Conservation (phyloP, 2,329 filamentous ascomycete genomes). For the Xylariaceae sp. region DNA sequence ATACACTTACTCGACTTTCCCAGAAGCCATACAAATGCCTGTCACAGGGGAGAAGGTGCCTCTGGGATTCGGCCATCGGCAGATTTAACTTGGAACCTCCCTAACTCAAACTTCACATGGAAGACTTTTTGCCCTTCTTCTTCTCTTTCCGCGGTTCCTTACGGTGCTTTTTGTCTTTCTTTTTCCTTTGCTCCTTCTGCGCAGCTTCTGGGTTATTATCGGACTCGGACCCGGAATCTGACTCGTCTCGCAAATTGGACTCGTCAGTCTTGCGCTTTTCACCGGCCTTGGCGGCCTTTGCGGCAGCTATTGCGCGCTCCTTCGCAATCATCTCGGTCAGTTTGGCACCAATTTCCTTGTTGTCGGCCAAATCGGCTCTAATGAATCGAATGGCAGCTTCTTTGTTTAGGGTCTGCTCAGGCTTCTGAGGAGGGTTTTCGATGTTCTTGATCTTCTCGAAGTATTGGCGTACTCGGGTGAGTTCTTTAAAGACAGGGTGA, state of each 20-base stretch:
- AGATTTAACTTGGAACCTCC: not conserved
- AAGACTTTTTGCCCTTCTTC: slow-evolving; percentile 41
- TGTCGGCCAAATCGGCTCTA: slow-evolving; percentile 69
- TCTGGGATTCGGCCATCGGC: no score
- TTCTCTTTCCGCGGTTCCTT: slow-evolving; percentile 37
- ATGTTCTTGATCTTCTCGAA: slow-evolving; percentile 86
- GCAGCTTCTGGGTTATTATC: slow-evolving; percentile 47
- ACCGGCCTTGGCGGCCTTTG: slow-evolving; percentile 43
- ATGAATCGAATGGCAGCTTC: slow-evolving; percentile 81
- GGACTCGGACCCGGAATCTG: slow-evolving; percentile 24
- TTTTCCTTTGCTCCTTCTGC: slow-evolving; percentile 40
- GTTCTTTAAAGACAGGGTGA: slow-evolving; percentile 83
- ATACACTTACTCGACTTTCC: no score
- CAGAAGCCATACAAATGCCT: no score
- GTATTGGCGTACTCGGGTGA: slow-evolving; percentile 86
- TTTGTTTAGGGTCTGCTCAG: slow-evolving; percentile 65
- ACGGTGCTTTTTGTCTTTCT: slow-evolving; percentile 37
- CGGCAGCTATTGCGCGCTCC: slow-evolving; percentile 55
- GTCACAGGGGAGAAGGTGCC: no score
- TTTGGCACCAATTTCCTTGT: slow-evolving; percentile 54
- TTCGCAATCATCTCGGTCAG: slow-evolving; percentile 60
- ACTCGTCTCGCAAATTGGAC: slow-evolving; percentile 19
- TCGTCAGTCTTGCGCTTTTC: slow-evolving; percentile 37
- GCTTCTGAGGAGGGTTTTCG: slow-evolving; percentile 64
- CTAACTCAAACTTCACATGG: slow-evolving; percentile 13